Evolutionary conservation across 441 rosid genomes (phyloP).

Genomic region (Metrosideros polymorpha): DNA sequence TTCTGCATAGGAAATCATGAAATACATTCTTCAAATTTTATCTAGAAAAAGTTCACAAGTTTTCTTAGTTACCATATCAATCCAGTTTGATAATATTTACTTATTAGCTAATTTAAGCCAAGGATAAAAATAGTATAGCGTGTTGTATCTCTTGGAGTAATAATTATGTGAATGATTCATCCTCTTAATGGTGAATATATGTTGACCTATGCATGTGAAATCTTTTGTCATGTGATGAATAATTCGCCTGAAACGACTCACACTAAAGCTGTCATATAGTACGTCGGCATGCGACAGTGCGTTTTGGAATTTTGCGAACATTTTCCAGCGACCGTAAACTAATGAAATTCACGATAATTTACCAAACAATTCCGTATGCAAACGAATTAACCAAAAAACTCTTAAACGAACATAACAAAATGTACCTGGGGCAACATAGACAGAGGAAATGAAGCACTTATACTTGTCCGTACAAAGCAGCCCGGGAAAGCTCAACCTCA

Average conservation of each 20-base stretch:
- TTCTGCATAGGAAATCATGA: slow-evolving; percentile 22
- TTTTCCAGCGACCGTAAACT: neutral
- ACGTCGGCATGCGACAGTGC: neutral
- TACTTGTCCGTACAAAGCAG: slow-evolving; percentile 5
- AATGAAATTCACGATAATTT: neutral
- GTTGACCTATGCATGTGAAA: neutral
- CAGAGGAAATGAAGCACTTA: slow-evolving; percentile 26
- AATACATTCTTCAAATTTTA: neutral
- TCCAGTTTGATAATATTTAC: neutral
- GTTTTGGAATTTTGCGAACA: neutral
- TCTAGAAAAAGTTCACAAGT: neutral
- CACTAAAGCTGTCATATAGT: neutral
- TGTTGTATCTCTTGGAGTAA: neutral
- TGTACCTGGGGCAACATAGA: slow-evolving; percentile 61
- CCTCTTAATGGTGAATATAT: neutral
- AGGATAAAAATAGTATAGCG: neutral
- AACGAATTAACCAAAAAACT: neutral
- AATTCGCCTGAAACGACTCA: neutral
- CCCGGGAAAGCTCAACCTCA: slow-evolving; percentile 31
- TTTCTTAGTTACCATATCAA: neutral
- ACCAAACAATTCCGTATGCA: neutral
- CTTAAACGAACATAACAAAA: neutral
- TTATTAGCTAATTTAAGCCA: neutral
- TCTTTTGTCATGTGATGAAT: neutral
- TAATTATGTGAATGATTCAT: neutral